Evolutionary conservation across 2,329 filamentous ascomycete species (phyloP).

Genomic region (Epichloe festucae): DNA sequence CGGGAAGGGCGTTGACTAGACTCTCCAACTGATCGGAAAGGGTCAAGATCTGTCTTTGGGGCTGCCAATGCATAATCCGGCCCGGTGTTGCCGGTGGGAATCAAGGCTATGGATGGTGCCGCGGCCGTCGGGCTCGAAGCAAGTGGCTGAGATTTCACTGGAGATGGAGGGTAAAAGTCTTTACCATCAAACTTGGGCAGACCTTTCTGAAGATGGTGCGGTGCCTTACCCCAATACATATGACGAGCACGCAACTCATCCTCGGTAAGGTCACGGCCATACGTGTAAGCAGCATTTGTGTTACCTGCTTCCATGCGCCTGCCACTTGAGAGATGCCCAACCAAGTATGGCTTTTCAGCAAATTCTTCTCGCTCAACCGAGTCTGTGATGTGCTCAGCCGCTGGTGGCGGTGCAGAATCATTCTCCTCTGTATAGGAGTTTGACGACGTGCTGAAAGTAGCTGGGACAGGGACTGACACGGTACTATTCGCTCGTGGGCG

Average conservation of each 20-base stretch:
- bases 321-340: constrained; percentile 37
- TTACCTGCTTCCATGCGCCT: constrained; percentile 27
- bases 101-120: neutral
- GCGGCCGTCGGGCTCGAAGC: neutral
- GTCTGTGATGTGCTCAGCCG: constrained; percentile 2
- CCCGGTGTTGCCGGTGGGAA: constrained; percentile 2
- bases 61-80: neutral
- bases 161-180: constrained; percentile 48
- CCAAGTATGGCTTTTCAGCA: constrained; percentile 35
- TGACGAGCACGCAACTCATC: constrained; percentile 46
- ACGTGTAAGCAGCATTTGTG: constrained; percentile 40
- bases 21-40: constrained; percentile 11
- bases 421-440: constrained; percentile 1
- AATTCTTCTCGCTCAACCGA: constrained; percentile 7
- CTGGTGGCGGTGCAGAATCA: neutral
- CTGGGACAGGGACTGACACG: constrained; percentile 7
- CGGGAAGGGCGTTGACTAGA: constrained; percentile 10
- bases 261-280: constrained; percentile 42
- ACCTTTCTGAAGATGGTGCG: constrained; percentile 35
- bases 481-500: constrained; percentile 24
- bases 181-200: constrained; percentile 53
- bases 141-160: constrained; percentile 13
- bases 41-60: constrained; percentile 9
- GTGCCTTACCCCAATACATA: constrained; percentile 47
- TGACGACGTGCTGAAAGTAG: neutral